phyloP scores from a whole-genome alignment of 768 basidiomycete species.

The Cyathus striatus region DNA sequence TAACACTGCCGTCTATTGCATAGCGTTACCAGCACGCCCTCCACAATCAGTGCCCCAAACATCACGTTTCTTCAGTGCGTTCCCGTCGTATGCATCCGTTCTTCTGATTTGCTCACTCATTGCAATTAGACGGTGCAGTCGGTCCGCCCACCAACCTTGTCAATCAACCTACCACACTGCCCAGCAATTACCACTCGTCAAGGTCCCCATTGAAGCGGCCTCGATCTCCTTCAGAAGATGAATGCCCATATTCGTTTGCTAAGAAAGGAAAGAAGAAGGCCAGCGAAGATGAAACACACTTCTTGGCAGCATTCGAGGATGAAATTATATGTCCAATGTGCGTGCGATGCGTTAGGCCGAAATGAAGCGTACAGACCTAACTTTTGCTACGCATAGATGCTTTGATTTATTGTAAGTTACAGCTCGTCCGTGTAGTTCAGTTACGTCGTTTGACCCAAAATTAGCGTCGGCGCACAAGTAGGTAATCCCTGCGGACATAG shows the following conservation, averaged over 20 bases:
- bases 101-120: no score
- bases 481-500: conserved; percentile 74
- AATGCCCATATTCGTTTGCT: not conserved
- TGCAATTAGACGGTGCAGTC: no score
- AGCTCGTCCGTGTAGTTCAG: not conserved
- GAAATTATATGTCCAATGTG: conserved; percentile 74
- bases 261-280: conserved; percentile 25
- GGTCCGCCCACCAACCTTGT: no score
- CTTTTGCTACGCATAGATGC: conserved; percentile 50
- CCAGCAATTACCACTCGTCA: no score
- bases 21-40: no score
- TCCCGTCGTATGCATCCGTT: not conserved
- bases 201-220: conserved; percentile 2
- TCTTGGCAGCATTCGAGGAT: no score
- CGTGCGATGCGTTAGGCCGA: conserved; percentile 11
- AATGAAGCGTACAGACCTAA: conserved; percentile 5
- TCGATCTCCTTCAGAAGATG: conserved; percentile 1
- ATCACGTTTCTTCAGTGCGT: not conserved
- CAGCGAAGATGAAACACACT: no score
- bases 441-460: not conserved
- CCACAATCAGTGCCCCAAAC: not conserved
- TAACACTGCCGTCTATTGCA: no score
- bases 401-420: conserved; percentile 61
- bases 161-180: no score
- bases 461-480: conserved; percentile 55